Percentiles rank a stretch among this genome's conserved stretches.
Evolutionary conservation across 306 rosid species (phyloP).

Genomic region (Dryas drummondii): DNA sequence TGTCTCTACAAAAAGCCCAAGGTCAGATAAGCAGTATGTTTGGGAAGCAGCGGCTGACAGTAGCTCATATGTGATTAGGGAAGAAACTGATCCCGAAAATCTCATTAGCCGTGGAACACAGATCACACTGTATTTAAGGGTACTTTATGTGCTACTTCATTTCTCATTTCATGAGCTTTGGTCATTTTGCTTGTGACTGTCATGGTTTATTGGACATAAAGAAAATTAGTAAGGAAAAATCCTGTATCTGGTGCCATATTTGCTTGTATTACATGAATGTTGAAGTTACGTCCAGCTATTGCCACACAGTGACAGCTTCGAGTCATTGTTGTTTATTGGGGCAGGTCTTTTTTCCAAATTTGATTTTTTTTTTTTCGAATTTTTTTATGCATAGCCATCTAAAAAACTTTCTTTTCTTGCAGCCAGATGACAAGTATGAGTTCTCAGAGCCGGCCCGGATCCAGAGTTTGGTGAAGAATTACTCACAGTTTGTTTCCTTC

Average conservation of each 20-base stretch:
- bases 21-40: conserved; percentile 81
- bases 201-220: not conserved
- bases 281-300: not conserved
- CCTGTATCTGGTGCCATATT: too few species aligned
- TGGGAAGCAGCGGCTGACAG: conserved; percentile 94
- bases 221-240: too few species aligned
- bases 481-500: conserved; percentile 97
- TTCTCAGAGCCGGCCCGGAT: conserved; percentile 81
- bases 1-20: conserved; percentile 95
- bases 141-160: conserved; percentile 34
- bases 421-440: conserved; percentile 94
- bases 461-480: conserved; percentile 92
- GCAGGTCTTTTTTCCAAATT: not conserved
- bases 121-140: conserved; percentile 81
- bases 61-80: conserved; percentile 83
- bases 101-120: conserved; percentile 82
- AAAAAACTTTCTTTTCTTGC: conserved; percentile 11
- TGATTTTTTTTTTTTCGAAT: not conserved
- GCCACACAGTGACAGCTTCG: not conserved
- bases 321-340: not conserved
- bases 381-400: too few species aligned
- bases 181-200: not conserved
- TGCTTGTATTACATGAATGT: not conserved
- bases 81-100: conserved; percentile 90
- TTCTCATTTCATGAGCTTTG: not conserved